Evolutionary conservation across 805 yeast species (phyloP), one percentile per base, ranked within the genome.

Genomic region (Cyberlindnera bimundalis): DNA sequence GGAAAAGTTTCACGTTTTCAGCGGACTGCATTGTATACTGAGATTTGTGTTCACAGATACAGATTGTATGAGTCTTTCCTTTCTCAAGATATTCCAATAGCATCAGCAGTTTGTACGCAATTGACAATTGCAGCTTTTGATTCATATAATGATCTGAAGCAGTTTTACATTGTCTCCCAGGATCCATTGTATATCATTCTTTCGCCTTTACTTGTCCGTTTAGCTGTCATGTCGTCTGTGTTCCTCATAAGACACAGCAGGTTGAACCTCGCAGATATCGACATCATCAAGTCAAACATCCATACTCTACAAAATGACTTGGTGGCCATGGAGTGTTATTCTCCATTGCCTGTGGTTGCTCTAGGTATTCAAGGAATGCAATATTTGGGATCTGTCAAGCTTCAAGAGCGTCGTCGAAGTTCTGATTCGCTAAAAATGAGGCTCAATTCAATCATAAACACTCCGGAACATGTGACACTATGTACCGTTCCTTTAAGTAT

Each of bases 61-160:
- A 35, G 51, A 14, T 37, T 47, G 2, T 47, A 39, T 61, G 21
- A 61, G 74, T 35, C 47, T 16, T 46, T 46, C 30, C 21, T 43
- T 10, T 14, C 19, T 2, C 13, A 35, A 10, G 42, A 40, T 14
- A 26, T 37, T 10, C 44, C 50, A 4, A 37, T 42, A 10, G 41
- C 50, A 2, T 16, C 43, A 1, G 31, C 23, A 10, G 14, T 46
- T 2, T 43, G 46, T 18, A 29, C 30, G 6, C 28, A 31, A 11
- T 33, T 38, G 17, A 29, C 30, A 9, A 24, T 35, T 8, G 13
- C 29, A 5, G 27, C 42, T 13, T 36, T 46, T 17, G 36, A 31
- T 11, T 14, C 40, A 1, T 46, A 46, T 24, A 43, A 40, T 6
- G 25, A 32, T 14, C 33, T 46, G 9, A 46, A 43, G 20, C 26